Base-by-base conservation (phyloP, 352 stramenopile species). In the Nothophytophthora sp. region DNA sequence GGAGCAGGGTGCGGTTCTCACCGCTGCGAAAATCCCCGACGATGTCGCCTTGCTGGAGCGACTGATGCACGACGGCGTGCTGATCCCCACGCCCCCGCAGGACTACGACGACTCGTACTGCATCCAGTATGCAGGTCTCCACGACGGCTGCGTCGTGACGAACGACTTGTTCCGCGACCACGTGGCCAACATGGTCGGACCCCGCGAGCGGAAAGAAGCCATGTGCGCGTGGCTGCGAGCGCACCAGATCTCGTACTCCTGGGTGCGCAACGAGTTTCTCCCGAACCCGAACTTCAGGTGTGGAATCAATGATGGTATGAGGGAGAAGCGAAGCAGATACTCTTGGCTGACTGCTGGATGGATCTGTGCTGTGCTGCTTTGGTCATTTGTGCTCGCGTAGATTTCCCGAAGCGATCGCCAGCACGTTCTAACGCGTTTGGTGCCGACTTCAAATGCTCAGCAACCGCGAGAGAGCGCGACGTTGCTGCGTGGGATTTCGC, bases 31-130 rank as follows among this genome's bases (percentile, higher is more conserved):
- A 59, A 63, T 92, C 12, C 83, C 83, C 10, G 84, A 96, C 39
- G 67, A 96, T 41, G 68, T 88, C 2, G 56, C 53, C 23, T 56
- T 96, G 28, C 63, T 96, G 28, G 67, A 88, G 49, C 30, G 47
- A 6, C 73, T 96, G 57, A 65, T 92, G 18, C 69, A 87, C 10
- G 66, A 88, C 39, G 86, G 87, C 1, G 50, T 90, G 5, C 32
- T 96, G 16, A 70, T 96, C 36, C 74, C 81, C 3, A 96, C 87
- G 9, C 87, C 87, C 4, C 63, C 86, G 11, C 84, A 94, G 37
- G 87, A 96, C 55, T 96, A 95, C 55, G 87, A 96, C 58, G 87
- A 96, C 54, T 86, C 83, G 33, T 96, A 96, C 66, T 94, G 86
- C 72, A 96, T 96, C 60, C 81, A 90, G 41, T 96, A 96, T 53